Evolutionary conservation across 2,329 filamentous ascomycete genomes (phyloP).

Genomic region (Cladophialophora yegresii): DNA sequence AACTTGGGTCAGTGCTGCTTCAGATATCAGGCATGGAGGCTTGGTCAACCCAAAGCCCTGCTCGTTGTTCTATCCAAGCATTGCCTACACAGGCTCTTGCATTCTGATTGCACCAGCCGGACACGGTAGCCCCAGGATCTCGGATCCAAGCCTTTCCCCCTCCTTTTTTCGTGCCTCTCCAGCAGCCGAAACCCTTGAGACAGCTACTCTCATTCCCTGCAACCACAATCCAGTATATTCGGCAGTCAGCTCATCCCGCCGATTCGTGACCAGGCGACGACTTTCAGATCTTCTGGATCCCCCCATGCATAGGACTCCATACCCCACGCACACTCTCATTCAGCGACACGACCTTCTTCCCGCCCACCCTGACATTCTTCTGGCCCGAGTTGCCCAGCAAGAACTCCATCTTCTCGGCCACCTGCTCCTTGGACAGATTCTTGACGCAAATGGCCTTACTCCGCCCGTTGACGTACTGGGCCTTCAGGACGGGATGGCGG

Average conservation of each 20-base stretch:
- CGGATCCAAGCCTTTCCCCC: not conserved
- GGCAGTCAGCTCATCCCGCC: not conserved
- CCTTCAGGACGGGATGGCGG: constrained; percentile 84
- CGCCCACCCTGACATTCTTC: constrained; percentile 54
- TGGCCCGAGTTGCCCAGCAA: constrained; percentile 52
- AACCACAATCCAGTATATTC: not conserved
- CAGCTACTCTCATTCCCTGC: not conserved
- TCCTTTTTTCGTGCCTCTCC: not conserved
- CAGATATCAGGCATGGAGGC: not conserved
- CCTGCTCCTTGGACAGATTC: constrained; percentile 77
- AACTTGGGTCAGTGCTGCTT: not conserved
- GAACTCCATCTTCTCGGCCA: constrained; percentile 71
- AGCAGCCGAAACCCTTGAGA: not conserved
- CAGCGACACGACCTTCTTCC: constrained; percentile 60
- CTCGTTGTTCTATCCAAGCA: not conserved
- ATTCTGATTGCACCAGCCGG: not conserved
- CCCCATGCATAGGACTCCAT: constrained; percentile 65
- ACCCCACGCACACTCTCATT: constrained; percentile 67
- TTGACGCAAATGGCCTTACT: constrained; percentile 84
- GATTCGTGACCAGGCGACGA: not conserved
- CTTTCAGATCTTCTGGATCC: constrained; percentile 53
- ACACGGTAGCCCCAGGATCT: not conserved
- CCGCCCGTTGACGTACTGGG: constrained; percentile 88
- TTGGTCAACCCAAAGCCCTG: not conserved
- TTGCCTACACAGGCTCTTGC: not conserved